Conservation (phyloP, 257 asterid species). For the Jacaranda copaia region DNA sequence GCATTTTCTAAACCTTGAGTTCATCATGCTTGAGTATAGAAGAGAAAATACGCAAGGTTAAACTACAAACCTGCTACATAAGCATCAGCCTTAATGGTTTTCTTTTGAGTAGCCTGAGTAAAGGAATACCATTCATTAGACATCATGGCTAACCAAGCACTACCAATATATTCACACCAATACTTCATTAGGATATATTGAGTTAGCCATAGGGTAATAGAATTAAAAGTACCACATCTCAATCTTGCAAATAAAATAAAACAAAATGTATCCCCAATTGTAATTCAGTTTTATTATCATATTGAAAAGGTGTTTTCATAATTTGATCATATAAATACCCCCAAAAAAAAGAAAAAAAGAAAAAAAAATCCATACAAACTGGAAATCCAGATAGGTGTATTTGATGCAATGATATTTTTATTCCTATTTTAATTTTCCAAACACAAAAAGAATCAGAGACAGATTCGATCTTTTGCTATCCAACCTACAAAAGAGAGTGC, state of each 20-base stretch:
- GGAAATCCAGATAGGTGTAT: neutral
- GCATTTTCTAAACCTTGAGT: slow-evolving; percentile 27
- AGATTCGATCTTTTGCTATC: slow-evolving; percentile 19
- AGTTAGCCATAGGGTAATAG: slow-evolving; percentile 11
- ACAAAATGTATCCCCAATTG: neutral
- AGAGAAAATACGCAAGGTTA: slow-evolving; percentile 24
- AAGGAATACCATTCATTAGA: slow-evolving; percentile 34
- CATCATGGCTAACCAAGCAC: slow-evolving; percentile 30
- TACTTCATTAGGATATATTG: slow-evolving; percentile 10
- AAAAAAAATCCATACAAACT: neutral
- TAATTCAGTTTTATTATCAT: slow-evolving; percentile 3
- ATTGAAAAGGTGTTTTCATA: neutral
- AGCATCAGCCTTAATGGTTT: slow-evolving; percentile 88
- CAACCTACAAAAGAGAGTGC: slow-evolving; percentile 3
- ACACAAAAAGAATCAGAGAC: neutral
- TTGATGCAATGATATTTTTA: neutral
- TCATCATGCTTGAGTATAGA: slow-evolving; percentile 30
- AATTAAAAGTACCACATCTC: neutral
- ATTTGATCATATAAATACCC: neutral
- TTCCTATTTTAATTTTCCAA: neutral
- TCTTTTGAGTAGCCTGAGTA: slow-evolving; percentile 92
- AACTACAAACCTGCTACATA: slow-evolving; percentile 88
- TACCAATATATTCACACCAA: slow-evolving; percentile 9
- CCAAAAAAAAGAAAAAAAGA: too few species aligned
- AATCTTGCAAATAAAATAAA: slow-evolving; percentile 28